Conservation (phyloP, 495 filamentous ascomycete species). For the Penicillium nucicola region DNA sequence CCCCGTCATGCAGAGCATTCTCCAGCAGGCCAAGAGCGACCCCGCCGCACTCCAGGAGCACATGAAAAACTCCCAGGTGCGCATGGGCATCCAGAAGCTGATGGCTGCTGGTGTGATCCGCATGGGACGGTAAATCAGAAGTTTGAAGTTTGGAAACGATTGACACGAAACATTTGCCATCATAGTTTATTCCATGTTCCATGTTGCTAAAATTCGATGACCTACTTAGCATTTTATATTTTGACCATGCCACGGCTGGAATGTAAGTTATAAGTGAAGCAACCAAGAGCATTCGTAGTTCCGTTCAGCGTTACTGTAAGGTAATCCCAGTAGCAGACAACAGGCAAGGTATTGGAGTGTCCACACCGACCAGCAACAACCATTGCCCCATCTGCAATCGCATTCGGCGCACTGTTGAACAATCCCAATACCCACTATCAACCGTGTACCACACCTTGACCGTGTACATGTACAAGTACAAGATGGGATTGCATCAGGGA, state of each 20-base stretch:
- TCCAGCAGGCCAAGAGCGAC: constrained; percentile 92
- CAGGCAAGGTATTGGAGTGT: too few species aligned
- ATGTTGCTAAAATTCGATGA: constrained; percentile 7
- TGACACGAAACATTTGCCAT: constrained; percentile 14
- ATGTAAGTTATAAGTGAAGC: too few species aligned
- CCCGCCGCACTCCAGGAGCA: constrained; percentile 91
- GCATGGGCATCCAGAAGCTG: constrained; percentile 85
- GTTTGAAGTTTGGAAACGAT: constrained; percentile 7
- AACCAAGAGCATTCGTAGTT: too few species aligned
- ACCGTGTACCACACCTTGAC: too few species aligned
- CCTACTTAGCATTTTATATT: neutral
- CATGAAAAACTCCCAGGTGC: constrained; percentile 86
- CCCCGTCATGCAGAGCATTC: constrained; percentile 95
- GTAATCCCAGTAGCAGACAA: too few species aligned
- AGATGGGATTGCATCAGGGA: too few species aligned
- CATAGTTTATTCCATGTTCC: neutral
- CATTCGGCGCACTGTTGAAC: too few species aligned
- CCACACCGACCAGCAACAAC: too few species aligned
- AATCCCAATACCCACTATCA: too few species aligned
- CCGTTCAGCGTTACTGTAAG: too few species aligned
- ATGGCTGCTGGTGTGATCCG: constrained; percentile 90
- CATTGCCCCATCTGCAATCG: too few species aligned
- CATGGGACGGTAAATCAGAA: constrained; percentile 54
- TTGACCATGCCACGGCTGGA: neutral
- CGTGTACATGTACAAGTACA: too few species aligned